Conservation (phyloP, 192 early-diverging fungal genomes). For the Umbelopsis vinacea region DNA sequence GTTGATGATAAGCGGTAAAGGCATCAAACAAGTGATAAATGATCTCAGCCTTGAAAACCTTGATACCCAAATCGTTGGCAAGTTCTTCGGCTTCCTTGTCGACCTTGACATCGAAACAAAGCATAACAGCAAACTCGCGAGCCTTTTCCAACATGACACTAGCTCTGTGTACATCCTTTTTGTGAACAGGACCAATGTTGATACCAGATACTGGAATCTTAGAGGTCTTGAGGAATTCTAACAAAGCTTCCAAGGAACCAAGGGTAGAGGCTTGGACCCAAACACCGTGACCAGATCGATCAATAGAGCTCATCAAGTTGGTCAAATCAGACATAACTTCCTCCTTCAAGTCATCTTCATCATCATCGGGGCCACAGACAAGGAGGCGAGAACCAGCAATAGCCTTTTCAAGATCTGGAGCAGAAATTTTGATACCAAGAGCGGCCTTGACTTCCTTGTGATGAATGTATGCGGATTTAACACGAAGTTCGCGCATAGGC, state of each 20-base stretch:
- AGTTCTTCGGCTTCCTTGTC: constrained; percentile 88
- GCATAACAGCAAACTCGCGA: constrained; percentile 74
- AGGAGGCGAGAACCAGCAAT: constrained; percentile 96
- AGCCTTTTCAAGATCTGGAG: constrained; percentile 92
- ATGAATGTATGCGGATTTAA: constrained; percentile 96
- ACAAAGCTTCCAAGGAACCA: constrained; percentile 95
- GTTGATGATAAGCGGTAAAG: constrained; percentile 80
- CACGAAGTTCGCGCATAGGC: constrained; percentile 94
- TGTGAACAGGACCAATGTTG: constrained; percentile 98
- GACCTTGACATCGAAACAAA: constrained; percentile 92
- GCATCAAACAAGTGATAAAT: constrained; percentile 99
- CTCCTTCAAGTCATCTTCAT: constrained; percentile 93
- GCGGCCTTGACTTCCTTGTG: constrained; percentile 97
- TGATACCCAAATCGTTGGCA: constrained; percentile 91
- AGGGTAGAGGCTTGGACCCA: constrained; percentile 98
- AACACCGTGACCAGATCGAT: constrained; percentile 89
- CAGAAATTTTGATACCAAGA: constrained; percentile 94
- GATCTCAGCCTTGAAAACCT: constrained; percentile 95
- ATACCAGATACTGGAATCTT: constrained; percentile 97
- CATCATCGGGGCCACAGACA: constrained; percentile 93
- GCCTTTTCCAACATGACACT: constrained; percentile 92
- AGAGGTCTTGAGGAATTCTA: constrained; percentile 85
- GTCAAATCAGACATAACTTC: constrained; percentile 94
- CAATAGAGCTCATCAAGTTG: constrained; percentile 74
- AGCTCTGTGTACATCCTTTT: constrained; percentile 92